Conservation (phyloP, 805 yeast genomes). For the Hanseniaspora lachancei region DNA sequence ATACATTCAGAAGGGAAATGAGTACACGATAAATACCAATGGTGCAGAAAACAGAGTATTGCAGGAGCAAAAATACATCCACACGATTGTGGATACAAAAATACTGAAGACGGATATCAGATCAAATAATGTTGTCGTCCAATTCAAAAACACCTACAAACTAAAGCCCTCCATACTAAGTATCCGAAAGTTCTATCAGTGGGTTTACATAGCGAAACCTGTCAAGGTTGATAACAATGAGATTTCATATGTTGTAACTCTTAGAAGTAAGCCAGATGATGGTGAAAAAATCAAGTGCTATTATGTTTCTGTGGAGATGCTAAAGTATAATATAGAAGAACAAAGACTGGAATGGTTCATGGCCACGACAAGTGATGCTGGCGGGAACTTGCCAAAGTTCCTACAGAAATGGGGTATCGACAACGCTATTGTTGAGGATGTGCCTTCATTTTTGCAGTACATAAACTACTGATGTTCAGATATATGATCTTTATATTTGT, state of each 20-base stretch:
- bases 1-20: constrained; percentile 15
- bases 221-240: constrained; percentile 17
- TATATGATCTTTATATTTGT: background rate
- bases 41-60: constrained; percentile 22
- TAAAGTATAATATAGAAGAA: constrained; percentile 19
- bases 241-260: constrained; percentile 25
- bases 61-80: constrained; percentile 28
- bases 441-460: constrained; percentile 27
- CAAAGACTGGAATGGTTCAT: constrained; percentile 27
- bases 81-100: constrained; percentile 23
- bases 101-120: constrained; percentile 16
- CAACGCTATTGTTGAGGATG: constrained; percentile 30
- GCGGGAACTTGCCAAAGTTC: constrained; percentile 32
- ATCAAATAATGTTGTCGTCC: constrained; percentile 19
- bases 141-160: constrained; percentile 27
- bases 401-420: constrained; percentile 31
- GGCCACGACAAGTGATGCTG: constrained; percentile 31
- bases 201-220: constrained; percentile 25
- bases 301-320: constrained; percentile 29
- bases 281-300: constrained; percentile 21
- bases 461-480: background rate
- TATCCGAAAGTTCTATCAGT: constrained; percentile 30
- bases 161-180: constrained; percentile 26
- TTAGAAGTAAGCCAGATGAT: constrained; percentile 22
- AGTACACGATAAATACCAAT: constrained; percentile 20